These are phyloP conservation scores for Dalechampia spathulata DNA, from an alignment of 441 rosid species.

Conservation along the genomic window DNA sequence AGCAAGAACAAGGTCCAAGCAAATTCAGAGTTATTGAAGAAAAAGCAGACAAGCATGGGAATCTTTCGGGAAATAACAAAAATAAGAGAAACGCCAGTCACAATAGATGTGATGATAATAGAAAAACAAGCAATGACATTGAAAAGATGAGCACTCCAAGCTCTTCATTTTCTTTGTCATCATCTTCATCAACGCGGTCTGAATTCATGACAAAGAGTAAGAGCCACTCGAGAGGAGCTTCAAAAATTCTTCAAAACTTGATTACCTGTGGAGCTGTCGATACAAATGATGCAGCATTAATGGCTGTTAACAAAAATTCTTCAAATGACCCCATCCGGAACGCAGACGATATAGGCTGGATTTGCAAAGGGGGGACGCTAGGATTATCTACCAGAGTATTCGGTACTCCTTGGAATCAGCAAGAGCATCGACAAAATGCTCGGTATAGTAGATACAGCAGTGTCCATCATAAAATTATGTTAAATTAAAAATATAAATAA, in stretches of 20 bases:
- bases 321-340: background rate
- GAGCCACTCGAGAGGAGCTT: conserved; percentile 31
- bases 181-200: conserved; percentile 13
- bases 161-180: conserved; percentile 17
- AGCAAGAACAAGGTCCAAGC: conserved; percentile 22
- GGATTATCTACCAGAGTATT: no score
- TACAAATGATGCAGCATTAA: conserved; percentile 40
- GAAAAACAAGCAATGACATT: no score
- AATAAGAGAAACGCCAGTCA: no score
- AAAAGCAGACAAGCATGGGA: background rate
- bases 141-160: conserved; percentile 10
- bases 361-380: no score
- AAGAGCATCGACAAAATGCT: conserved; percentile 23
- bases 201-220: conserved; percentile 19
- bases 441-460: background rate
- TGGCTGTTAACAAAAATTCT: conserved; percentile 17
- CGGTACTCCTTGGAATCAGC: conserved; percentile 35
- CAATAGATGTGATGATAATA: no score
- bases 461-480: no score
- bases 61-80: no score
- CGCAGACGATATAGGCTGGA: background rate
- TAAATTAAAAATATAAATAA: background rate
- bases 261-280: conserved; percentile 47
- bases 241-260: conserved; percentile 37
- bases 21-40: background rate